Conservation (phyloP, 108 stramenopile species). For the Pseudonitzschia pungens region DNA sequence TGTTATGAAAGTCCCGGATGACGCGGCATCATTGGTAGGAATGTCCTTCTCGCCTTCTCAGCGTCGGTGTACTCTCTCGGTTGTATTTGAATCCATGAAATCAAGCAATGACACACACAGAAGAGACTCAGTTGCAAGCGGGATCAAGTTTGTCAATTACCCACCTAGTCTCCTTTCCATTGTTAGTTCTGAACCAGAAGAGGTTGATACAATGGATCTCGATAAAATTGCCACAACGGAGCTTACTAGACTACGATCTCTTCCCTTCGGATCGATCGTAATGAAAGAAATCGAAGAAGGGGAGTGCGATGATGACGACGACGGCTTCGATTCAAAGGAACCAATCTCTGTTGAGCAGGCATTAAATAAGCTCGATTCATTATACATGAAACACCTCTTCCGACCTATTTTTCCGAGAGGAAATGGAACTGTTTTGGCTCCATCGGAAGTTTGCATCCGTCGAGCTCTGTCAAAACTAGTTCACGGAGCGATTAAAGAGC, state of each 20-base stretch:
- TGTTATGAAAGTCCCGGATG: slow-evolving; percentile 24
- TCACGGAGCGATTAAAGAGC: slow-evolving; percentile 19
- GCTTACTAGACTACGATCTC: slow-evolving; percentile 21
- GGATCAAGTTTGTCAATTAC: slow-evolving; percentile 20
- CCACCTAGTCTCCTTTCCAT: slow-evolving; percentile 34
- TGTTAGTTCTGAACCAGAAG: slow-evolving; percentile 23
- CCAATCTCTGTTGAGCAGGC: slow-evolving; percentile 23
- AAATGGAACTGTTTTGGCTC: slow-evolving; percentile 43
- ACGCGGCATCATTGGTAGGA: slow-evolving; percentile 33
- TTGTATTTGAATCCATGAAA: slow-evolving; percentile 24
- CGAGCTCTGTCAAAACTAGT: slow-evolving; percentile 37
- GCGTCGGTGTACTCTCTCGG: slow-evolving; percentile 30
- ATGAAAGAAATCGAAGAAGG: slow-evolving; percentile 19
- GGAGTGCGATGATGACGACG: not conserved
- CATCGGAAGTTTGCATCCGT: slow-evolving; percentile 33
- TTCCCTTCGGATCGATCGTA: slow-evolving; percentile 19
- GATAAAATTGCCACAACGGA: slow-evolving; percentile 35
- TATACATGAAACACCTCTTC: slow-evolving; percentile 42
- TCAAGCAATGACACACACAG: not conserved
- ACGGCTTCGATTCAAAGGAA: not conserved
- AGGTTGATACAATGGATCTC: slow-evolving; percentile 20
- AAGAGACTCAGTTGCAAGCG: not conserved
- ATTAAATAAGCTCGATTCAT: slow-evolving; percentile 39
- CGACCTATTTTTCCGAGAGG: slow-evolving; percentile 49
- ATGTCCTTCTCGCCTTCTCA: slow-evolving; percentile 37